Conservation (phyloP, 805 yeast genomes). For the Ogataea polymorpha region DNA sequence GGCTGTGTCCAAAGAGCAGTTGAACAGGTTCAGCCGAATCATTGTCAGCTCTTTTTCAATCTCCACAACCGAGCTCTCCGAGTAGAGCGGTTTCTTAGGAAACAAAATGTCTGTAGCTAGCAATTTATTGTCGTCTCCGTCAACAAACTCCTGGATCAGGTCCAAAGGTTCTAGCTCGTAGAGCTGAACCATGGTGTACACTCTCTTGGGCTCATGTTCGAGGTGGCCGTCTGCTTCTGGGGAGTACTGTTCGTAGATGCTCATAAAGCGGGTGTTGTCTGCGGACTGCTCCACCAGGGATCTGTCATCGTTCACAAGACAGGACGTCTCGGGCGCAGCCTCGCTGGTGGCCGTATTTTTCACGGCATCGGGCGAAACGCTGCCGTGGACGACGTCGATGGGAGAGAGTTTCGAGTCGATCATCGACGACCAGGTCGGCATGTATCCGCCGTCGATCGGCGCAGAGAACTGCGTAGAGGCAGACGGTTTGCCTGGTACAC, state of each 20-base stretch:
- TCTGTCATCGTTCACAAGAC: not conserved
- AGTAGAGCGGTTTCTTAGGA: constrained; percentile 13
- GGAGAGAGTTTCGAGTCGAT: constrained; percentile 19
- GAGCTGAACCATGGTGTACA: constrained; percentile 18
- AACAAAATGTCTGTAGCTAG: constrained; percentile 21
- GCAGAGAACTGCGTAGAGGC: not conserved
- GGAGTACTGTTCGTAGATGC: not conserved
- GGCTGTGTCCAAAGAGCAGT: constrained; percentile 19
- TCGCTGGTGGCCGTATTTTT: not conserved
- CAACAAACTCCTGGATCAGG: constrained; percentile 13
- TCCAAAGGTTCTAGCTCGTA: constrained; percentile 18
- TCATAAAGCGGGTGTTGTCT: not conserved
- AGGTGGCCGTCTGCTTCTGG: not conserved
- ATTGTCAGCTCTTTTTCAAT: constrained; percentile 21
- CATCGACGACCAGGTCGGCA: constrained; percentile 14
- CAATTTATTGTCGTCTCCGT: constrained; percentile 19
- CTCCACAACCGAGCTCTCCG: constrained; percentile 9
- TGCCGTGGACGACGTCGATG: constrained; percentile 17
- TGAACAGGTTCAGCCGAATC: constrained; percentile 20
- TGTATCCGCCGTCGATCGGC: not conserved
- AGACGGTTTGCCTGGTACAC: not conserved
- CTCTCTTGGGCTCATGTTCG: constrained; percentile 2
- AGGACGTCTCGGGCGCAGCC: not conserved
- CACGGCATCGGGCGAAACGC: constrained; percentile 11
- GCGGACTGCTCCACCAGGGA: not conserved